Evolutionary conservation across 192 early-diverging fungal genomes (phyloP).

Genomic region (Globomyces pollinis-pini): DNA sequence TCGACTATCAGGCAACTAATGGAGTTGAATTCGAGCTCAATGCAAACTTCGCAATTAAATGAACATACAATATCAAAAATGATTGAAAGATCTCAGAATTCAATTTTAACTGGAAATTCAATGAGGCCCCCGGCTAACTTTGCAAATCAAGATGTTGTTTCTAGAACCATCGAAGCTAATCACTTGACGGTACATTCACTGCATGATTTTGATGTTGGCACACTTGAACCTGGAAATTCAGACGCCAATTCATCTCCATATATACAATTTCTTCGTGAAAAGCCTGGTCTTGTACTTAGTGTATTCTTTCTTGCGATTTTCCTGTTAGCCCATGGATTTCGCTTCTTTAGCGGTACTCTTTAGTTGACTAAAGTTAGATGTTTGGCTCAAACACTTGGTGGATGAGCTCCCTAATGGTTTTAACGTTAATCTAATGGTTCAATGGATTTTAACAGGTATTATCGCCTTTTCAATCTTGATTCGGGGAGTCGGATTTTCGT

Average conservation of each 20-base stretch:
- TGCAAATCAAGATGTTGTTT: conserved; percentile 48
- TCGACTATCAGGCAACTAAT: conserved; percentile 42
- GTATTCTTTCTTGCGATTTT: conserved; percentile 39
- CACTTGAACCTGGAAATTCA: conserved; percentile 13
- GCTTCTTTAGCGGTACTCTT: conserved; percentile 30
- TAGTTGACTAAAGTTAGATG: conserved; percentile 13
- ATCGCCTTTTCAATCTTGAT: conserved; percentile 21
- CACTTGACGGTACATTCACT: conserved; percentile 65
- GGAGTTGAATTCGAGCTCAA: conserved; percentile 43
- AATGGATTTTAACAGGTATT: conserved; percentile 11
- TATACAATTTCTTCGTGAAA: conserved; percentile 25
- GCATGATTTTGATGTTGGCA: conserved; percentile 36
- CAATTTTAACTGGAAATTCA: conserved; percentile 40
- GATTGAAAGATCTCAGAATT: conserved; percentile 60
- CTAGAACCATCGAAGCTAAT: conserved; percentile 60
- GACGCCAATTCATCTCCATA: conserved; percentile 21
- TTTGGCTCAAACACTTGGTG: conserved; percentile 15
- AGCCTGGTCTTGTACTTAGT: conserved; percentile 35
- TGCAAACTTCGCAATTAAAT: conserved; percentile 52
- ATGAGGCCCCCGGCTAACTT: conserved; percentile 38
- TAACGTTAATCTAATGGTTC: conserved; percentile 14
- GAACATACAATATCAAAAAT: conserved; percentile 65
- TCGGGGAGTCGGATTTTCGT: conserved; percentile 11
- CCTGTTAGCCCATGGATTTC: conserved; percentile 40
- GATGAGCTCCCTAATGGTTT: background rate